These are phyloP conservation scores for Parasitella parasitica DNA, from an alignment of 371 early-diverging fungal species.

Conservation along the genomic window DNA sequence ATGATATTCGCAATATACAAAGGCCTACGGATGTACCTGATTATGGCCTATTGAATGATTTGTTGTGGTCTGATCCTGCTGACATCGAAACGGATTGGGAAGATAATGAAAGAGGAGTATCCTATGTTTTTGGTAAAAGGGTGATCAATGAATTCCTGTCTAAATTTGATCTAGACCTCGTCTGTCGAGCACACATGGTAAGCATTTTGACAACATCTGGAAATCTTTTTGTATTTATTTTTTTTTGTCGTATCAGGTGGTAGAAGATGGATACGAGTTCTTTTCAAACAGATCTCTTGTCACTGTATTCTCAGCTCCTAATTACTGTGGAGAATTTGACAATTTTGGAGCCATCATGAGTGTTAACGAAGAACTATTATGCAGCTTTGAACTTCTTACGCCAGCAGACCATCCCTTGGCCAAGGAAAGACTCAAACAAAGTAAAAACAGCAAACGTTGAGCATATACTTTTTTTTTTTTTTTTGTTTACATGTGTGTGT, in stretches of 20 bases:
- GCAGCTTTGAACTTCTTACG: slow-evolving; percentile 76
- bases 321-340: slow-evolving; percentile 99
- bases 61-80: slow-evolving; percentile 92
- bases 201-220: neutral
- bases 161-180: slow-evolving; percentile 82
- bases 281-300: slow-evolving; percentile 94
- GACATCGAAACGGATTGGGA: slow-evolving; percentile 87
- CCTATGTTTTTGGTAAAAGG: slow-evolving; percentile 91
- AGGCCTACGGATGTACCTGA: slow-evolving; percentile 98
- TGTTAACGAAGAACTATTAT: slow-evolving; percentile 91
- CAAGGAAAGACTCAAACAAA: slow-evolving; percentile 25
- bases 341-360: slow-evolving; percentile 97
- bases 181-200: slow-evolving; percentile 95
- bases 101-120: slow-evolving; percentile 98
- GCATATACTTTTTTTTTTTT: neutral
- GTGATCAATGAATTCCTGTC: slow-evolving; percentile 86
- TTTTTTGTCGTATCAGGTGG: slow-evolving; percentile 75
- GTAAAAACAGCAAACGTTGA: slow-evolving; percentile 9
- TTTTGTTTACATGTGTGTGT: neutral
- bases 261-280: slow-evolving; percentile 99
- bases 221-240: neutral
- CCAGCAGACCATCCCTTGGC: slow-evolving; percentile 45
- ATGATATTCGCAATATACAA: slow-evolving; percentile 88
- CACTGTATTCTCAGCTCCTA: slow-evolving; percentile 98
- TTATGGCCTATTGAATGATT: slow-evolving; percentile 79